Evolutionary conservation across 2,329 filamentous ascomycete genomes (phyloP).

Genomic region (Cyphellophora europaea): DNA sequence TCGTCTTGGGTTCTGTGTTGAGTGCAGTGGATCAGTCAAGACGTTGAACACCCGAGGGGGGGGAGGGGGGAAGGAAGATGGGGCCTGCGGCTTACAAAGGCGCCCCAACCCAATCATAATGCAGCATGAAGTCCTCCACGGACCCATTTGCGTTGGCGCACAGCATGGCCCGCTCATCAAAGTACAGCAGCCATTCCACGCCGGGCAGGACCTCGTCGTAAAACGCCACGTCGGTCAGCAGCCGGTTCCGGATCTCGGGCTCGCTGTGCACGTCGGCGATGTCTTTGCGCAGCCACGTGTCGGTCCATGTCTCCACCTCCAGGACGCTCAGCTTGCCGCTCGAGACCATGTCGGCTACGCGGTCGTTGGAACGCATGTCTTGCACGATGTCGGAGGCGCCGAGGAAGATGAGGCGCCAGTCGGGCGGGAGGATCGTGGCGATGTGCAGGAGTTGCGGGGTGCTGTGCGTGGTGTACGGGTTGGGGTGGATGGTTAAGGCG

Average conservation of each 20-base stretch:
- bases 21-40: no score
- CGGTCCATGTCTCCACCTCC: neutral
- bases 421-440: neutral
- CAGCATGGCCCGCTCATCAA: neutral
- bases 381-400: neutral
- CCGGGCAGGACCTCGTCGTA: neutral
- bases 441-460: constrained; percentile 1
- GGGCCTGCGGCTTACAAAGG: no score
- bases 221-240: neutral
- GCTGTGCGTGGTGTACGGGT: no score
- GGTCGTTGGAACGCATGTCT: neutral
- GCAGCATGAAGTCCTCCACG: no score
- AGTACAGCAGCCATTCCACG: neutral
- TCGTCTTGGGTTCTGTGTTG: no score
- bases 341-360: neutral
- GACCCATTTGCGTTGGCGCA: no score
- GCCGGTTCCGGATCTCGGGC: neutral
- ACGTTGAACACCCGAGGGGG: no score
- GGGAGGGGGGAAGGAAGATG: no score
- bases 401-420: neutral
- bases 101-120: no score
- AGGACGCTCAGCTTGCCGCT: neutral
- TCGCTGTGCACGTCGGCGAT: neutral
- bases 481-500: no score
- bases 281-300: neutral